phyloP scores from a whole-genome alignment of 495 filamentous ascomycete species.

The Neurospora sublineolata region DNA sequence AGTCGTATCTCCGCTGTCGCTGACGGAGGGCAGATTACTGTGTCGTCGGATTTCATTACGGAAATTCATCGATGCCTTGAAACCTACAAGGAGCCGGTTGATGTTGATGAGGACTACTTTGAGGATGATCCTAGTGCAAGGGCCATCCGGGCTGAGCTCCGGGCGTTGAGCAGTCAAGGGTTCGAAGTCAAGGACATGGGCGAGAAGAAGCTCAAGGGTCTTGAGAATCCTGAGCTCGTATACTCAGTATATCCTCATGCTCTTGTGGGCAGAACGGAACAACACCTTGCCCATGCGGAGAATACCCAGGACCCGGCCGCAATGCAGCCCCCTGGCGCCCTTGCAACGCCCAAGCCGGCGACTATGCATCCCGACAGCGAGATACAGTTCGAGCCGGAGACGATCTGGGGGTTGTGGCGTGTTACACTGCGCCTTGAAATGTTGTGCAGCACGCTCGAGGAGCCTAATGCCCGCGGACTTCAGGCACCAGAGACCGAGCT shows the following conservation, averaged over 20 bases:
- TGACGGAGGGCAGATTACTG: conserved; percentile 95
- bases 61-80: conserved; percentile 89
- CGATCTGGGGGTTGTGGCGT: conserved; percentile 83
- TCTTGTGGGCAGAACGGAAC: conserved; percentile 64
- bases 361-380: conserved; percentile 37
- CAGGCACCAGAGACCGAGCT: conserved; percentile 70
- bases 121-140: conserved; percentile 59
- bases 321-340: conserved; percentile 11
- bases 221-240: conserved; percentile 93
- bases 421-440: conserved; percentile 82
- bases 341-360: conserved; percentile 34
- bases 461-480: conserved; percentile 41
- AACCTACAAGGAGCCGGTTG: conserved; percentile 63
- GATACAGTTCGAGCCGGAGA: conserved; percentile 62
- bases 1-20: conserved; percentile 85
- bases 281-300: conserved; percentile 44
- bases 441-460: conserved; percentile 77
- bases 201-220: conserved; percentile 83
- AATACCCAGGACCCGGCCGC: conserved; percentile 12
- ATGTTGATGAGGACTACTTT: conserved; percentile 54
- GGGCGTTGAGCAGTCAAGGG: conserved; percentile 77
- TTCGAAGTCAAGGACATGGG: conserved; percentile 96
- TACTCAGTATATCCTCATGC: conserved; percentile 87
- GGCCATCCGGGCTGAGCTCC: conserved; percentile 76
- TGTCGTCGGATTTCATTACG: conserved; percentile 89